Percentiles rank a stretch among this genome's conserved stretches.
Evolutionary conservation across 352 stramenopile species (phyloP).

Genomic region (Phytophthora constricta): DNA sequence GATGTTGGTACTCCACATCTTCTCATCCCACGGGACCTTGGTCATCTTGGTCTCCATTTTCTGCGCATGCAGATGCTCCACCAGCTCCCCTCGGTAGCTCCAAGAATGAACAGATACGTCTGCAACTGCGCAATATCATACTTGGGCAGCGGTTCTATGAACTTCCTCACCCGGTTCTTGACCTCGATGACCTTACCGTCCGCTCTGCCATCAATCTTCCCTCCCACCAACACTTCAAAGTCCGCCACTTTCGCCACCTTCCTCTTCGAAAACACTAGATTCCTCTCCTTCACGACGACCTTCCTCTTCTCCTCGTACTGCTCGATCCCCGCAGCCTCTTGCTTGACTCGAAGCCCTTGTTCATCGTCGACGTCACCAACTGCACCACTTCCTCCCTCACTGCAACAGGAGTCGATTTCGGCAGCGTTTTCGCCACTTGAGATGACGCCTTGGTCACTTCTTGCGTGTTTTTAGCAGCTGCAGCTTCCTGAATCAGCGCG

Average conservation of each 20-base stretch:
- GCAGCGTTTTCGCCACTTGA: constrained; percentile 60
- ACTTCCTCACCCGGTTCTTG: constrained; percentile 80
- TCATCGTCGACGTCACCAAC: constrained; percentile 78
- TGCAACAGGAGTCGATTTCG: constrained; percentile 44
- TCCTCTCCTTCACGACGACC: constrained; percentile 70
- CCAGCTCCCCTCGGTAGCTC: constrained; percentile 71
- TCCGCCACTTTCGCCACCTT: constrained; percentile 51
- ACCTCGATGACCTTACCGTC: constrained; percentile 86
- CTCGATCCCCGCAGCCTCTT: constrained; percentile 71
- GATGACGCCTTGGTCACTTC: constrained; percentile 47
- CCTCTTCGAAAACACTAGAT: constrained; percentile 81
- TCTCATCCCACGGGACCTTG: constrained; percentile 65
- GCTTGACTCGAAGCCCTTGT: constrained; percentile 74
- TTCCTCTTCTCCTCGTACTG: constrained; percentile 71
- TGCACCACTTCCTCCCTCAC: constrained; percentile 77
- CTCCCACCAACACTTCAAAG: constrained; percentile 76
- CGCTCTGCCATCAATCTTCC: constrained; percentile 81
- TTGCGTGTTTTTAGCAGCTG: constrained; percentile 51
- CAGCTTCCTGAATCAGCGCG: constrained; percentile 62
- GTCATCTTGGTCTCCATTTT: constrained; percentile 73
- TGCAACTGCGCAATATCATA: constrained; percentile 87
- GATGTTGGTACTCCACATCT: constrained; percentile 76
- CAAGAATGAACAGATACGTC: constrained; percentile 87
- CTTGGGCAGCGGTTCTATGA: constrained; percentile 73
- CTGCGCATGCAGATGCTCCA: constrained; percentile 76